Conservation (phyloP, 1,139 yeast genomes). For the Protomyces inouyei region DNA sequence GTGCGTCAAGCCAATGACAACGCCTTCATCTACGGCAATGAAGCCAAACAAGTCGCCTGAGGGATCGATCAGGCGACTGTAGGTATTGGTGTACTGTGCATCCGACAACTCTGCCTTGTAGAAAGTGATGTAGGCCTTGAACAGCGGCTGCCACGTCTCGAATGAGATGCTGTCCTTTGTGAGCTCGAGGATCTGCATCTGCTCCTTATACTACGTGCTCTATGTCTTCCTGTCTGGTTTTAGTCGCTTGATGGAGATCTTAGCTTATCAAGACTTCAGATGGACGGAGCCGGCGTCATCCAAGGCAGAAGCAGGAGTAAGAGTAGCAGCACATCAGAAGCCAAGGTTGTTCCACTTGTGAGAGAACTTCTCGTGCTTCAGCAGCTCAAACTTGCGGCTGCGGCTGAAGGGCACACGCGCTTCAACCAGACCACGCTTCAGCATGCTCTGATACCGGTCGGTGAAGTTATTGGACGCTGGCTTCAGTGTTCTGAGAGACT, state of each 20-base stretch:
- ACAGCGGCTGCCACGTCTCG: conserved; percentile 4
- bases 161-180: not conserved
- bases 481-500: conserved; percentile 66
- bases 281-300: not conserved
- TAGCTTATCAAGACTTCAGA: no score
- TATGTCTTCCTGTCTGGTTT: not conserved
- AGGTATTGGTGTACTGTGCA: conserved; percentile 7
- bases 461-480: conserved; percentile 87
- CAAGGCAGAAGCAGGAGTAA: not conserved
- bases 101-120: conserved; percentile 9
- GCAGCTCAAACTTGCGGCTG: conserved; percentile 60
- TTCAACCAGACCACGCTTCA: conserved; percentile 80
- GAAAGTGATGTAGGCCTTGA: conserved; percentile 7
- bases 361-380: conserved; percentile 85
- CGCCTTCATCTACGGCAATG: not conserved
- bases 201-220: not conserved
- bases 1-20: conserved; percentile 31
- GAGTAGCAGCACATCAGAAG: not conserved
- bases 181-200: not conserved
- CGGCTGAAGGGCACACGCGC: conserved; percentile 68
- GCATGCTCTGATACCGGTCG: conserved; percentile 76
- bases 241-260: no score
- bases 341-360: conserved; percentile 39
- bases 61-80: not conserved
- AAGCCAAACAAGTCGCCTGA: conserved; percentile 11